Percentiles rank a stretch among this genome's conserved stretches.
Conservation (phyloP, 2,329 filamentous ascomycete species). For the Gnomoniopsis smithogilvyi region DNA sequence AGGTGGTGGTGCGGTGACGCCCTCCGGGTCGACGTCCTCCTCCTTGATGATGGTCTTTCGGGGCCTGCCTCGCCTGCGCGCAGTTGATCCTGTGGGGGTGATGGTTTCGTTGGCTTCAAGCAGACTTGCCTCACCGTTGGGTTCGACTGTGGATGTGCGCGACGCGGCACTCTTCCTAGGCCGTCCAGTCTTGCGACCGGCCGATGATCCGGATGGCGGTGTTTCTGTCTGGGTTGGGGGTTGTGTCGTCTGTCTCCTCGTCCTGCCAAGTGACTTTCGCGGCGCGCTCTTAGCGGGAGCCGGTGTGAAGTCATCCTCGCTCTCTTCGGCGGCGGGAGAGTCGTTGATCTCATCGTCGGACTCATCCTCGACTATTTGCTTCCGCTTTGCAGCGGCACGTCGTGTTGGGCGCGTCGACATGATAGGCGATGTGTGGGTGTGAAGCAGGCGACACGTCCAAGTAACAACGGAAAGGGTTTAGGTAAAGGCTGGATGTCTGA, state of each 20-base stretch:
- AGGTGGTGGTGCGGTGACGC: not conserved
- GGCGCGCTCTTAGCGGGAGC: conserved; percentile 55
- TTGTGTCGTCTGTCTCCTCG: conserved; percentile 25
- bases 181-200: conserved; percentile 36
- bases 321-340: conserved; percentile 51
- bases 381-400: conserved; percentile 59
- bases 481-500: not conserved
- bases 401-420: conserved; percentile 41
- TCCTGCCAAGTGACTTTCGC: conserved; percentile 31
- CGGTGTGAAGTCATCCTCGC: conserved; percentile 77
- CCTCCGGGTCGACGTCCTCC: conserved; percentile 16
- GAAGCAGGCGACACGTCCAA: conserved; percentile 1
- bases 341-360: conserved; percentile 72
- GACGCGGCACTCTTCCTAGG: conserved; percentile 36
- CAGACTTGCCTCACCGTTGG: conserved; percentile 34
- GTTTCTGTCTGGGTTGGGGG: conserved; percentile 13
- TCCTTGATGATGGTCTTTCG: conserved; percentile 15
- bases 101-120: conserved; percentile 6
- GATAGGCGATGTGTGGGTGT: conserved; percentile 20
- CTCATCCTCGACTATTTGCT: conserved; percentile 74
- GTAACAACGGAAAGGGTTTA: not conserved
- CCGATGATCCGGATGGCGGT: conserved; percentile 29
- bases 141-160: conserved; percentile 47
- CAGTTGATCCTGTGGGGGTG: not conserved
- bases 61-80: conserved; percentile 13